These are phyloP conservation scores for Apostasia shenzhenica DNA, from an alignment of 106 monocot species.

Conservation along the genomic window DNA sequence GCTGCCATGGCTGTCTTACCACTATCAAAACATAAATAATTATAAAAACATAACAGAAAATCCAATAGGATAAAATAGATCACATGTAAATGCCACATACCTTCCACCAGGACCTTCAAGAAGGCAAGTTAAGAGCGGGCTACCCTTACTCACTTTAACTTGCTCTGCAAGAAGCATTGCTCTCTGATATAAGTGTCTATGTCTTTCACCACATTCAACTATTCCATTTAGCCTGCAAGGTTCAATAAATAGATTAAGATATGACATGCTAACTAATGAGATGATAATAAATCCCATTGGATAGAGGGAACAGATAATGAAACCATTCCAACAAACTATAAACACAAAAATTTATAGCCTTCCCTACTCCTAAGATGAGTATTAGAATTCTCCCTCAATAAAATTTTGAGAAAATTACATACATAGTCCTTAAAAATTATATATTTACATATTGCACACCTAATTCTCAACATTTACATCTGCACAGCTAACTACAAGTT, in stretches of 20 bases:
- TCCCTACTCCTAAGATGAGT: too few species aligned
- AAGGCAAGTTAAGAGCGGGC: conserved; percentile 95
- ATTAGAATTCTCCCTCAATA: too few species aligned
- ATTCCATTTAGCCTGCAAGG: conserved; percentile 76
- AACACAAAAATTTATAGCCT: too few species aligned
- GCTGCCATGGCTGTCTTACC: conserved; percentile 93
- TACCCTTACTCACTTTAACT: conserved; percentile 89
- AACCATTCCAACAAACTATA: neutral
- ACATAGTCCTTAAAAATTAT: too few species aligned
- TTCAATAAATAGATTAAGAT: neutral
- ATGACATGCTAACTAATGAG: neutral
- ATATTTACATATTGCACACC: too few species aligned
- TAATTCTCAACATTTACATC: too few species aligned
- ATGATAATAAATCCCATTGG: neutral
- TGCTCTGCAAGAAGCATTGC: conserved; percentile 89
- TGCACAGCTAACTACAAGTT: too few species aligned
- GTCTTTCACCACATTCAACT: conserved; percentile 82
- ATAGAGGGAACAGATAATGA: neutral
- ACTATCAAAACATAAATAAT: conserved; percentile 33
- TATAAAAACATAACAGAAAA: conserved; percentile 6
- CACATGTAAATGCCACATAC: conserved; percentile 18
- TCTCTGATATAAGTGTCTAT: conserved; percentile 66
- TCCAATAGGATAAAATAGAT: neutral
- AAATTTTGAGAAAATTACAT: too few species aligned
- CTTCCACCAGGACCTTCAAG: conserved; percentile 87